Base-by-base conservation (phyloP, 202 grass and related monocot species). In the Alloteropsis angusta region DNA sequence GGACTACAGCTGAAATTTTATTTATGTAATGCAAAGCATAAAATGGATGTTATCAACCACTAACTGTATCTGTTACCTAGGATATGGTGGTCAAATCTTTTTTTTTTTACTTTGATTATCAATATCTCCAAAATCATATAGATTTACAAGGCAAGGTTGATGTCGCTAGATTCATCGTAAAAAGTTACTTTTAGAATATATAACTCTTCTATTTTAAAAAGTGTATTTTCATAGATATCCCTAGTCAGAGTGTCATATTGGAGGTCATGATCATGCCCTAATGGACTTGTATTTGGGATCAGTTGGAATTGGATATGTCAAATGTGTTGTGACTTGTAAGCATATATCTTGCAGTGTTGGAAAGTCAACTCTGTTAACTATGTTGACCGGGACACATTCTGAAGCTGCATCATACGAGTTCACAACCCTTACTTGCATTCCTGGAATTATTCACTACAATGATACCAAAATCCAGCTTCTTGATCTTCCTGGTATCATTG, bases 391-490 rank as follows among this genome's bases (percentile, higher is more conserved):
- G 61, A 99, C 96, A 80, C 96, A 95, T 89, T 99, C 96, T 79
- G 96, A 99, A 90, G 90, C 92, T 80, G 96, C 96, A 77, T 99
- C 96, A 60, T 99, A 99, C 84, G 96, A 99, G 68, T 99, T 99
- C 76, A 99, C 96, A 70, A 99, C 96, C 36, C 90, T 99, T 59
- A 99, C 96, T 81, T 99, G 96, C 84, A 99, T 99, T 86, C 96
- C 92, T 59, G 96, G 96, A 83, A 99, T 99, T 77, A 96, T 99
- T 65, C 80, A 96, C 55, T 99, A 96, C 71, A 99, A 99, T 80
- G 96, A 99, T 87, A 90, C 96, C 71, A 99, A 99, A 93, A 96
- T 99, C 74, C 96, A 99, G 68, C 90, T 99, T 87, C 92, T 99
- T 60, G 96, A 99, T 89, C 90, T 99, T 87, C 96, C 96, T 65